These are phyloP conservation scores for Mycena polygramma DNA, from an alignment of 768 basidiomycete species.

Conservation along the genomic window DNA sequence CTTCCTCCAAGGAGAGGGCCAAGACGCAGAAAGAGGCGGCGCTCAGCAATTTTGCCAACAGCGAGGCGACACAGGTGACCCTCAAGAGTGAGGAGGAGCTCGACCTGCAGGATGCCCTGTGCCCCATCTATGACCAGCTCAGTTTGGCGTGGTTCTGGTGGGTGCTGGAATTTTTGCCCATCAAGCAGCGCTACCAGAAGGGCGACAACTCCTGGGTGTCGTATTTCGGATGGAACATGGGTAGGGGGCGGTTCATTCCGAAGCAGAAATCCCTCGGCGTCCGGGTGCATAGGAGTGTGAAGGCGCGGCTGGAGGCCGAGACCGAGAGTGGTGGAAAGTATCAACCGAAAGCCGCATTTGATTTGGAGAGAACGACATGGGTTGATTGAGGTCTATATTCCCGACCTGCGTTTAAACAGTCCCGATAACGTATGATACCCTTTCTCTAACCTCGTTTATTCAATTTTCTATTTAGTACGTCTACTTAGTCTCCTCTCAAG, in stretches of 20 bases:
- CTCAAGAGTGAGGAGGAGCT: constrained; percentile 58
- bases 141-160: constrained; percentile 60
- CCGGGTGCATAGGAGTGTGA: constrained; percentile 53
- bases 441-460: too few species aligned
- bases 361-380: constrained; percentile 48
- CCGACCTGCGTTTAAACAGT: too few species aligned
- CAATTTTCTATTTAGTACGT: too few species aligned
- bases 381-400: constrained; percentile 41
- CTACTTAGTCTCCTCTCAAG: too few species aligned
- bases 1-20: constrained; percentile 36
- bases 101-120: constrained; percentile 62
- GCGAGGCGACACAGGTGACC: constrained; percentile 12
- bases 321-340: constrained; percentile 44
- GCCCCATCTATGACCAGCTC: constrained; percentile 66
- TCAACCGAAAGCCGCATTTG: constrained; percentile 50
- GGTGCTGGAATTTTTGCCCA: constrained; percentile 35
- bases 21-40: constrained; percentile 19
- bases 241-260: constrained; percentile 46
- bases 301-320: constrained; percentile 54
- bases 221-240: constrained; percentile 42
- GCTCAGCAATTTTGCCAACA: constrained; percentile 19
- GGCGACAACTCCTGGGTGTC: constrained; percentile 34
- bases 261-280: constrained; percentile 40
- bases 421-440: too few species aligned
- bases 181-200: constrained; percentile 36